Percentiles rank a stretch among this genome's conserved stretches.
These are phyloP conservation scores for Emmonsiellopsis sp. DNA, from an alignment of 2,329 filamentous ascomycete species.

Conservation along the genomic window DNA sequence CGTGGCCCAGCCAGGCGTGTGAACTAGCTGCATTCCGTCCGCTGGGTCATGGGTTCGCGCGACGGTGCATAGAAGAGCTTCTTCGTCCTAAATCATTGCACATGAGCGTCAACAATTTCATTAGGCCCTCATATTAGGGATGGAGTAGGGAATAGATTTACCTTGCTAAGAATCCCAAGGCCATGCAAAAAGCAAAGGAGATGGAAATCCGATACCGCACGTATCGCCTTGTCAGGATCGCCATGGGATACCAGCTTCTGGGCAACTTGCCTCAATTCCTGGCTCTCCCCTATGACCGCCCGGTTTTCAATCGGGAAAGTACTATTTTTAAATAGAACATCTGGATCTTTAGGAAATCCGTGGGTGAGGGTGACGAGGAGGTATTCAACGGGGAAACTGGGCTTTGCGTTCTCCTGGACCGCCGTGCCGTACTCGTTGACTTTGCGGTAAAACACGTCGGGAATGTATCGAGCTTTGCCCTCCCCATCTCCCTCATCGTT, in stretches of 20 bases:
- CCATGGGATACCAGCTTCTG: conserved; percentile 60
- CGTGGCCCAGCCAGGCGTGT: conserved; percentile 87
- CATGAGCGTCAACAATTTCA: not conserved
- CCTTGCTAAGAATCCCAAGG: conserved; percentile 76
- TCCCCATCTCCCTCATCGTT: conserved; percentile 66
- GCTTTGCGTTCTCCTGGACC: conserved; percentile 95
- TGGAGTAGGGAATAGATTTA: conserved; percentile 31
- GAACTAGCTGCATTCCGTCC: conserved; percentile 72
- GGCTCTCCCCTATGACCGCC: conserved; percentile 72
- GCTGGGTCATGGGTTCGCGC: conserved; percentile 71
- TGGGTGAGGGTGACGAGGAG: conserved; percentile 92
- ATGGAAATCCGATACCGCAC: conserved; percentile 84
- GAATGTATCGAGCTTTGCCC: conserved; percentile 75
- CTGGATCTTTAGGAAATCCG: conserved; percentile 76
- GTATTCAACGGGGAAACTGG: conserved; percentile 92
- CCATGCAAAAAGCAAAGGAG: conserved; percentile 77
- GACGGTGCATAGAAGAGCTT: conserved; percentile 73
- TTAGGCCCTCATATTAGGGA: no score
- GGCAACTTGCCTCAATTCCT: conserved; percentile 62
- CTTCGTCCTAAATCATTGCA: conserved; percentile 61
- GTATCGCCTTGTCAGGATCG: conserved; percentile 51
- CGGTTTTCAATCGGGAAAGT: conserved; percentile 89
- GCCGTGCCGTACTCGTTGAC: conserved; percentile 96
- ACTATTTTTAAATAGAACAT: conserved; percentile 61
- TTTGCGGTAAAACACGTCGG: conserved; percentile 89